A percentile compares a stretch with the other conserved stretches of the same genome.
phyloP scores from a whole-genome alignment of 306 rosid species.

The Neltuma alba region DNA sequence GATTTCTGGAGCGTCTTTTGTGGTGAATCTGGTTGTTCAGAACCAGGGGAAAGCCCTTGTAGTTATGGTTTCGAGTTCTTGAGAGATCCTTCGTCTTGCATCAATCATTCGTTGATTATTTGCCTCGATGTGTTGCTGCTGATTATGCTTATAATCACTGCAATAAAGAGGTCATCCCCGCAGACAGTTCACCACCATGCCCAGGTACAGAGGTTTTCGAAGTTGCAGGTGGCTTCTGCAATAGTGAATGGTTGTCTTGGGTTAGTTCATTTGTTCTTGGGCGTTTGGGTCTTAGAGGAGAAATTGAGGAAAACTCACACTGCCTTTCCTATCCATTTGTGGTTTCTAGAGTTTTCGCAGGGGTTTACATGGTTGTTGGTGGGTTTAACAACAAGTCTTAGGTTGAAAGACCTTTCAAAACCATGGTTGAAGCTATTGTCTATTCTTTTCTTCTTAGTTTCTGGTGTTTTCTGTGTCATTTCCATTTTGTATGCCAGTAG shows the following conservation, averaged over 20 bases:
- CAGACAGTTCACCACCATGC: constrained; percentile 38
- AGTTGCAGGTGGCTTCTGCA: too few relatives aligned
- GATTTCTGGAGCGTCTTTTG: too few relatives aligned
- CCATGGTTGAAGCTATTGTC: constrained; percentile 47
- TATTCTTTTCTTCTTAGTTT: constrained; percentile 49
- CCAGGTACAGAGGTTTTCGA: too few relatives aligned
- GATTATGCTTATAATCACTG: constrained; percentile 47
- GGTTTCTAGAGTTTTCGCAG: constrained; percentile 61
- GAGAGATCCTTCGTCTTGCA: constrained; percentile 54
- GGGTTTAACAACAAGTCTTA: constrained; percentile 50
- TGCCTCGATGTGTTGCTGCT: constrained; percentile 57
- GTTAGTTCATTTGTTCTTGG: too few relatives aligned
- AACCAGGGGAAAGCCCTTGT: constrained; percentile 34
- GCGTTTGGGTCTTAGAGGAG: constrained; percentile 67
- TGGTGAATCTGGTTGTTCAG: constrained; percentile 53
- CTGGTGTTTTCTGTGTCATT: constrained; percentile 45
- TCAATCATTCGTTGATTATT: constrained; percentile 53
- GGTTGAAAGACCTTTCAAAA: constrained; percentile 52
- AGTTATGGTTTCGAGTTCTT: constrained; percentile 41
- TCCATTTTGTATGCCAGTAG: constrained; percentile 51
- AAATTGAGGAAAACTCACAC: too few relatives aligned
- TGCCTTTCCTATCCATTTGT: constrained; percentile 60
- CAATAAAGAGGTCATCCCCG: constrained; percentile 45
- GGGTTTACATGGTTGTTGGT: constrained; percentile 75
- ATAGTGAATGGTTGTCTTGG: too few relatives aligned